phyloP scores from a whole-genome alignment of 1,284 basidiomycete genomes.

The Ustilago nuda region DNA sequence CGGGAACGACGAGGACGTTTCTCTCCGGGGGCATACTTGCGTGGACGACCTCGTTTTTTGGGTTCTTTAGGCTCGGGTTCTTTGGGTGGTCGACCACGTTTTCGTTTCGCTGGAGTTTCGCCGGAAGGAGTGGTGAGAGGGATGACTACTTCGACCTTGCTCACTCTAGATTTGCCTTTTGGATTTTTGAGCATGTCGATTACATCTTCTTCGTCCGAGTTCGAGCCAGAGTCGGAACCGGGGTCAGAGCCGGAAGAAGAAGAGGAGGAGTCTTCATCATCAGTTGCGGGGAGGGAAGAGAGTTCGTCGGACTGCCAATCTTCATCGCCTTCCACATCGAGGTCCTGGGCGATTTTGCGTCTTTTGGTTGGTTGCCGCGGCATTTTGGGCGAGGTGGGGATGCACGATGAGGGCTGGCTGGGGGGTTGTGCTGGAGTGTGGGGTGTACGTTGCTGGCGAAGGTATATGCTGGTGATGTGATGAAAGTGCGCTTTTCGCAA shows the following conservation, averaged over 20 bases:
- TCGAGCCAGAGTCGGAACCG: conserved; percentile 19
- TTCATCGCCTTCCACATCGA: conserved; percentile 43
- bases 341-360: conserved; percentile 22
- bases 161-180: conserved; percentile 12
- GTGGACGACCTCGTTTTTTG: conserved; percentile 48
- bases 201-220: conserved; percentile 36
- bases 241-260: conserved; percentile 20
- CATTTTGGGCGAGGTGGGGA: conserved; percentile 15
- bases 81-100: conserved; percentile 37
- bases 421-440: background rate
- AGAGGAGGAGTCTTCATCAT: conserved; percentile 23
- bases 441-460: background rate
- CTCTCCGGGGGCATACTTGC: conserved; percentile 41
- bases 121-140: conserved; percentile 17
- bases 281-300: conserved; percentile 39
- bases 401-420: background rate
- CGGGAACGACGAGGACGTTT: conserved; percentile 24
- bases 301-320: conserved; percentile 51
- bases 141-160: conserved; percentile 32
- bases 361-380: conserved; percentile 37
- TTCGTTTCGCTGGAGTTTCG: conserved; percentile 16
- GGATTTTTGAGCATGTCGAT: conserved; percentile 44
- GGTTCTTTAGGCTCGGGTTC: conserved; percentile 25
- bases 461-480: background rate
- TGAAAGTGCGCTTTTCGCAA: background rate